Evolutionary conservation across 495 filamentous ascomycete genomes (phyloP), one percentile per base, ranked within the genome.

Genomic region (Hypoxylon intermedium): DNA sequence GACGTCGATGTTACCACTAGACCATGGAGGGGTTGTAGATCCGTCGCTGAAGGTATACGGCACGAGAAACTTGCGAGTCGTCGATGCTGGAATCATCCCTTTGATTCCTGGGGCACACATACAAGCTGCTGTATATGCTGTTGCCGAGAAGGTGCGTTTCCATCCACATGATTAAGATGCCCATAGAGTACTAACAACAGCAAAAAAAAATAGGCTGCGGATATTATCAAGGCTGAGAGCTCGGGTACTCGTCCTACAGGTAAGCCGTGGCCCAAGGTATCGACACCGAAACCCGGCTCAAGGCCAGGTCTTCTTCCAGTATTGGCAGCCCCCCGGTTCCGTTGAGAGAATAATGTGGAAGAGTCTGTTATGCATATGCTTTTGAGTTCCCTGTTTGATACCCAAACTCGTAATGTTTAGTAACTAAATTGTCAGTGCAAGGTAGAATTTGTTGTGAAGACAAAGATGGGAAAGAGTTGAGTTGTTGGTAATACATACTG

Each of bases 61-160:
- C 1, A 76, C 79, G 5, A 61, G 60, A 42, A 70, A 72, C 9
- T 26, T 74, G 48, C 74, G 77, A 37, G 82, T 87, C 9, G 82
- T 82, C 0, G 84, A 85, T 72, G 82, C 82, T 4, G 81, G 79
- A 16, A 68, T 87, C n/a, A 67, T 86, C 21, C 85, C 85, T 2
- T 59, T 87, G 46, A 76, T 85, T 20, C 74, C 83, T 2, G 70
- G 74, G 11, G 78, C 76, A 0, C 82, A 87, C 71, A 72, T 79
- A 20, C 74, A 75, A 24, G 68, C 78, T 1, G 83, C 78, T 0
- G 68, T 85, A 3, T 89, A 88, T 64, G 84, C 83, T 0, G 66
- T 88, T 55, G 84, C 83, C 1, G 84, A 88, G 63, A 80, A 77
- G 70, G 83, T 76, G 50, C 13, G 45, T 60, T 9, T 5, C 0